A percentile compares a stretch with the other conserved stretches of the same genome.
phyloP scores from a whole-genome alignment of 2,329 filamentous ascomycete genomes.

The Cytospora paraplurivora region DNA sequence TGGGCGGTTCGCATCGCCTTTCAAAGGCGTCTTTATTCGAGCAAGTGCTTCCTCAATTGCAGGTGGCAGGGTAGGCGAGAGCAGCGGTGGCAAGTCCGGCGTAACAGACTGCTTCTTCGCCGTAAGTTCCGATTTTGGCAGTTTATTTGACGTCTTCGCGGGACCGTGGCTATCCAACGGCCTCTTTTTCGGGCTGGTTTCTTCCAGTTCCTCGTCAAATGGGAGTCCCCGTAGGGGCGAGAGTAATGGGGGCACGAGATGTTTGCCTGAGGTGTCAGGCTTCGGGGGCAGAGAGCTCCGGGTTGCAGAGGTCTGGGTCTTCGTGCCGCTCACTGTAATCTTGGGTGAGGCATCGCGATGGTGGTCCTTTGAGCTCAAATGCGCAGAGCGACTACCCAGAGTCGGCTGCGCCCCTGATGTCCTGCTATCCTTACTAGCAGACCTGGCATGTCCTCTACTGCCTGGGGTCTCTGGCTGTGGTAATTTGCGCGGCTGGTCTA shows the following conservation, averaged over 20 bases:
- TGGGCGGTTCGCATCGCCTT: conserved; percentile 31
- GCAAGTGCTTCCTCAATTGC: conserved; percentile 52
- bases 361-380: conserved; percentile 23
- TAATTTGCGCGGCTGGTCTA: conserved; percentile 20
- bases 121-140: conserved; percentile 35
- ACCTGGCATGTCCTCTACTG: conserved; percentile 21
- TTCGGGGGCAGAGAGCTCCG: conserved; percentile 44
- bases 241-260: conserved; percentile 52
- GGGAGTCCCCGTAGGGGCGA: conserved; percentile 52
- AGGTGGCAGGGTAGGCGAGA: conserved; percentile 59
- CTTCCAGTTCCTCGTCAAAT: conserved; percentile 43
- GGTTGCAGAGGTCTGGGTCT: conserved; percentile 40
- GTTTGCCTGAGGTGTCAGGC: conserved; percentile 41
- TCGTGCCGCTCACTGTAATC: conserved; percentile 42
- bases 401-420: conserved; percentile 15
- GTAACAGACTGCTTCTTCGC: conserved; percentile 41
- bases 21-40: conserved; percentile 37
- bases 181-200: conserved; percentile 34
- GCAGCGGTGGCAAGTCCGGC: conserved; percentile 49
- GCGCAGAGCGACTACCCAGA: conserved; percentile 15
- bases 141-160: conserved; percentile 33
- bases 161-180: conserved; percentile 39
- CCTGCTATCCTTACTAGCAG: conserved; percentile 24
- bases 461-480: conserved; percentile 23
- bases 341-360: conserved; percentile 22